Evolutionary conservation across 2,329 filamentous ascomycete species (phyloP), one percentile per base, ranked within the genome.

Genomic region (Alternaria rosae): DNA sequence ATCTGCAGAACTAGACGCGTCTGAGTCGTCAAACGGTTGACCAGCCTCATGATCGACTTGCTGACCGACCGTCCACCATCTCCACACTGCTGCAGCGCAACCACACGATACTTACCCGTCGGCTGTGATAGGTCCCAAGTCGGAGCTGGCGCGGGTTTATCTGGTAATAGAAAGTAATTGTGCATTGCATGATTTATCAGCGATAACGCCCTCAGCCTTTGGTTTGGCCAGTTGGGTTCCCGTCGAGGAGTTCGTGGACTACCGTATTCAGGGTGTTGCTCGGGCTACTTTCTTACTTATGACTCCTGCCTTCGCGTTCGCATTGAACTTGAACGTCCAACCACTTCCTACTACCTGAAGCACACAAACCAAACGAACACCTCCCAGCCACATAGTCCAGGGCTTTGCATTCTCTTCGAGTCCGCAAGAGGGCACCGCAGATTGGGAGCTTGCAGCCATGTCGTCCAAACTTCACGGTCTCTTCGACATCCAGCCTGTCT

Each of bases 401-500:
- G 45, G n/a, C n/a, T 30, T 50, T 11, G 12, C 32, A 20, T n/a
- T 5, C n/a, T 43, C 21, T 43, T 23, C 32, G 48, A 20, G n/a
- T 15, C 21, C 25, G 20, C 20, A 35, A 26, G 10, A 45, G 4
- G n/a, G 8, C 11, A 26, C 21, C 44, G 21, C 6, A 50, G 44
- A 17, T 10, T 25, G 52, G n/a, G 25, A 51, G 5, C 8, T 28
- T 61, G 77, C 38, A 17, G 82, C 82, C 78, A 68, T 79, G 44
- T 66, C 78, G 12, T 51, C 74, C 62, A 21, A 67, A 66, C 72
- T 84, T 23, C 79, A 79, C 20, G 75, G 78, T 20, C 70, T 84
- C 25, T 74, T 84, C 54, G 76, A 82, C 47, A 78, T 85, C 25
- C 80, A 84, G 42, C 76, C 77, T 53, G 61, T 68, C 6, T 65